Base-by-base conservation (phyloP, 1,139 yeast genomes). In the Saccharomyces hybrid region DNA sequence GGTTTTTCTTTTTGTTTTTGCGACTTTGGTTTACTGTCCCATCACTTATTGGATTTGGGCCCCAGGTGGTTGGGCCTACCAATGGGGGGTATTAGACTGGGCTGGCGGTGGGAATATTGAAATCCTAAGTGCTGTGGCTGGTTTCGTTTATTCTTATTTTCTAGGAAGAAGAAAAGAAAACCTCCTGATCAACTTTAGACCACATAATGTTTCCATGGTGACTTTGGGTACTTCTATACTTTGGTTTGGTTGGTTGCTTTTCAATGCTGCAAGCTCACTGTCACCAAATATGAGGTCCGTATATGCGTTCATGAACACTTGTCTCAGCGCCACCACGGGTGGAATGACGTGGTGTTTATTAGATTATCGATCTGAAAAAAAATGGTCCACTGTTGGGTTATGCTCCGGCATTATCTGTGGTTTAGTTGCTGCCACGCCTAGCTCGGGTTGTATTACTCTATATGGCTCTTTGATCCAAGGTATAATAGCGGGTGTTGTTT, bases 61-160 rank as follows among this genome's bases (percentile, higher is more conserved):
- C 55, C 65, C 84, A 0, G 84, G 84, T 49, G 98, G 98, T 47
- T 93, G 98, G 98, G 96, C 96, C 44, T 81, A 76, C 71, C 78
- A 80, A 63, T 91, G 96, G 80, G 96, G 96, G 16, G 98, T 85
- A 0, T 76, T 91, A 55, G 99, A 93, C 70, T 93, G 88, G 71
- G 98, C 99, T 34, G 99, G 99, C 44, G 97, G 97, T 53, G 98
- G 97, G 0, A 96, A 97, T 0, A 96, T 93, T 47, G 98, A 93
- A 71, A 88, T 93, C 55, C 79, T 88, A 41, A 84, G 95, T 31
- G 98, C 97, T 61, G 86, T 89, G 26, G 88, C 90, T 47, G 97
- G 96, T 1, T 83, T 91, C 64, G 96, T 88, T 8, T 86, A 86
- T 64, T 84, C 95, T 14, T 82, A 84, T 56, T 89, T 88, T 56